Base-by-base conservation (phyloP, 2,329 filamentous ascomycete species). In the Beauveria sp. region DNA sequence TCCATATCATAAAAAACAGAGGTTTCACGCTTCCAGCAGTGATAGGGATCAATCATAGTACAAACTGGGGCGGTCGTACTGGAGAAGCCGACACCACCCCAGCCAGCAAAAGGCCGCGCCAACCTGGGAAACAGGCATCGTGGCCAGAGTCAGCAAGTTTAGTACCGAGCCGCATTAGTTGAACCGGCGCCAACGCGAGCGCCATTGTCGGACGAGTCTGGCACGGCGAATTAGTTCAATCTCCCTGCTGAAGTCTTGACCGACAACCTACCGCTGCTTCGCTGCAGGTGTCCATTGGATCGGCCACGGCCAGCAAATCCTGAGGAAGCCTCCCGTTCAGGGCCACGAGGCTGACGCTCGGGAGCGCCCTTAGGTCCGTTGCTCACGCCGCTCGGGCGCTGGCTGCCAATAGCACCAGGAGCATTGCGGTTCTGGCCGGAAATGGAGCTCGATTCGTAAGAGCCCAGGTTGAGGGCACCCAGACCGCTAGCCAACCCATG, bases 341-440 rank as follows among this genome's bases (percentile, higher is more conserved):
- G 85, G 28, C 83, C 84, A 28, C 84, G 79, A n/a, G 85, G 85
- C 72, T 88, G 85, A 63, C 85, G 78, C 66, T 88, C 85, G 3
- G 84, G 83, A 10, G 79, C 79, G 28, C 75, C 77, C 75, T 73
- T 75, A 53, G 71, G 64, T 58, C 77, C 75, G 61, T 69, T 73
- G 59, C 70, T 77, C 56, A 71, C 69, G 28, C 77, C 76, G 63
- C 77, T 80, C 16, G 84, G 84, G 51, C 85, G 79, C 71, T 88
- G 85, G 73, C 85, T 88, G 58, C 85, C 85, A 58, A 88, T 88
- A 12, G 85, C 83, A 5, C 85, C 85, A 9, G 83, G 83, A 0
- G 80, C 78, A 63, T 79, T 80, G 24, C 82, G 73, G 3, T 70
- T 69, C n/a, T 73, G 71, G 53, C 66, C 64, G 48, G 69, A 75